Evolutionary conservation across 139 green algal species (phyloP), one percentile per base, ranked within the genome.

Genomic region (Astrephomene gubernaculifera): DNA sequence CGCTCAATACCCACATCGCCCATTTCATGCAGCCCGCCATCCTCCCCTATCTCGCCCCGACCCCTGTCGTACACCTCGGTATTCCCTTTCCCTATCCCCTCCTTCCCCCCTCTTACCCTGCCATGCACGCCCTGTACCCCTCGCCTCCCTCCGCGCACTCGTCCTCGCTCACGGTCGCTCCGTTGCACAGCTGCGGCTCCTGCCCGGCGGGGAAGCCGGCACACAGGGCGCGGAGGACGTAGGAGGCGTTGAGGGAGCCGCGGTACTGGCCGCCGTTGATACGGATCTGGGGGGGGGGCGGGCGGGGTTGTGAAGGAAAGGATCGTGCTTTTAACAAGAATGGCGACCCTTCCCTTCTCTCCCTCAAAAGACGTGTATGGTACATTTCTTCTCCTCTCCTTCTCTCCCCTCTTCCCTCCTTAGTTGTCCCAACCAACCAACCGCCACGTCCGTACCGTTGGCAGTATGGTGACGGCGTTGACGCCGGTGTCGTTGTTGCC

Each of bases 231-330:
- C 95, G 92, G 63, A 98, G 90, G 29, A 99, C 95, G 83, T 71
- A 24, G 12, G 52, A n/a, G 21, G 61, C 71, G 3, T 92, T 86
- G 52, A 97, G 87, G 57, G 89, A 92, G 45, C 95, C 97, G 2
- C 97, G 87, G 92, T 98, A 99, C 90, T 98, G 96, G 43, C 68
- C 79, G 1, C 92, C 81, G 90, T 99, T 98, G 90, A 99, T 94
- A 54, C 96, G 90, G 29, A 99, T 44, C 79, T 85, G 64, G 33
- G 35, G 43, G n/a, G 4, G 2, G 45, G 49, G 43, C 43, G 9
- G 10, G 41, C 10, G 41, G 70, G 41, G 31, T 5, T 41, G 31
- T 5, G 43, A 39, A 2, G 41, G 70, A 65, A n/a, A 65, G 9
- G 24, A 65, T 14, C 19, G 14, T 65, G 22, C 57, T 6, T n/a